Base-by-base conservation (phyloP, 1,284 basidiomycete genomes). In the Coniophora puteana region DNA sequence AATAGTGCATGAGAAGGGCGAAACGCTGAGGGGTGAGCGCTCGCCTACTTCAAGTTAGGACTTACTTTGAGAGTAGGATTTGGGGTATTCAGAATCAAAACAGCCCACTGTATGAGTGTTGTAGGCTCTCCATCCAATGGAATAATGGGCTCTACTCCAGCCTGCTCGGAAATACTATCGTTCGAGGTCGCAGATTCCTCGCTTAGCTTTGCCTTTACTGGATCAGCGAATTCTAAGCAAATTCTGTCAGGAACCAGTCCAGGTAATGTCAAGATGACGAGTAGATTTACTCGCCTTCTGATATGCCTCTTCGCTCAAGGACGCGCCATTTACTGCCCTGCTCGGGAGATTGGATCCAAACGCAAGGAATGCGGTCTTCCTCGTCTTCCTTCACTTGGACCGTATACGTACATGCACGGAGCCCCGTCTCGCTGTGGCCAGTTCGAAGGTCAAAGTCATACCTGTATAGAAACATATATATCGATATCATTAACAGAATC, bases 301-400 rank as follows among this genome's bases (percentile, higher is more conserved):
- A n/a, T n/a, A n/a, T n/a, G n/a, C n/a, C n/a, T n/a, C n/a, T n/a
- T n/a, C n/a, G n/a, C n/a, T n/a, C n/a, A n/a, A n/a, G n/a, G n/a
- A n/a, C n/a, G n/a, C n/a, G n/a, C n/a, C n/a, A n/a, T n/a, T n/a
- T n/a, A n/a, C n/a, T n/a, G n/a, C n/a, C n/a, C n/a, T n/a, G n/a
- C n/a, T n/a, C n/a, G n/a, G n/a, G n/a, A n/a, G n/a, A n/a, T n/a
- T 87, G 76, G 21, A 89, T 69, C 68, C 76, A 87, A 1, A 90
- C 78, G 24, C 70, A 67, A 26, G 76, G 71, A 3, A 63, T 59
- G 0, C 66, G 69, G 38, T 67, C 66, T 7, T 58, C 51, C 6
- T 58, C 51, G 45, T 71, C 67, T 3, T 48, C 48, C 25, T 67
- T 65, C 1, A 88, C 66, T 25, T 80, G 65, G 1, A 93, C 82